Evolutionary conservation across 2,329 filamentous ascomycete species (phyloP), one percentile per base, ranked within the genome.

Genomic region (Cercospora janseana): DNA sequence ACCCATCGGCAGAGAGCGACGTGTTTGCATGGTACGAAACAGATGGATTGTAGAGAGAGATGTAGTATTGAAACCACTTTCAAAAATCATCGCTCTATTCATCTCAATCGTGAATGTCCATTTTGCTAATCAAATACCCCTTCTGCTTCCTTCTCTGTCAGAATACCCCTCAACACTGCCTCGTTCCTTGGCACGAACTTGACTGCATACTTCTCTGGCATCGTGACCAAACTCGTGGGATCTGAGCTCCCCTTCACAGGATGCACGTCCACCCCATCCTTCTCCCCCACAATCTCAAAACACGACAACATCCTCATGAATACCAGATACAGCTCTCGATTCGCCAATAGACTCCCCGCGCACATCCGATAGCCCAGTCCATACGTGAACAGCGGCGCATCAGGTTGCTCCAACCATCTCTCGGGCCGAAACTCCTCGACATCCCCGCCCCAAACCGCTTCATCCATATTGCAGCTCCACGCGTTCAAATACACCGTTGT

Each of bases 361-460:
- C 83, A 86, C 82, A 86, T 86, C 29, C 82, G 76, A 56, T 84
- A 85, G 1, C 82, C 82, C 7, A 85, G 70, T 0, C 82, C 82
- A 51, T 84, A 85, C 0, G 81, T 83, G 64, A 85, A 85, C 9
- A 85, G 66, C 1, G 81, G 81, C 3, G 80, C 80, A 21, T 85
- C 80, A 0, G 81, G 80, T 40, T 81, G 75, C 62, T 83, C 79
- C 34, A 70, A 40, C 81, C 81, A 86, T 20, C 82, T 74, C 61
- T 84, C 80, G 0, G 79, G 79, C 7, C 79, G 74, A 69, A 85
- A 84, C 4, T 70, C 72, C 26, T 79, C 73, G 4, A 46, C n/a
- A 82, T 73, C 8, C 4, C 60, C 48, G 74, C 72, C 0, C 74
- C 69, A 60, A 4, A 69, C 56, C 4, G 63, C 53, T 12, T 51